These are phyloP conservation scores for Phoenix roebelenii DNA, from an alignment of 176 grass and related monocot genomes.

Conservation along the genomic window DNA sequence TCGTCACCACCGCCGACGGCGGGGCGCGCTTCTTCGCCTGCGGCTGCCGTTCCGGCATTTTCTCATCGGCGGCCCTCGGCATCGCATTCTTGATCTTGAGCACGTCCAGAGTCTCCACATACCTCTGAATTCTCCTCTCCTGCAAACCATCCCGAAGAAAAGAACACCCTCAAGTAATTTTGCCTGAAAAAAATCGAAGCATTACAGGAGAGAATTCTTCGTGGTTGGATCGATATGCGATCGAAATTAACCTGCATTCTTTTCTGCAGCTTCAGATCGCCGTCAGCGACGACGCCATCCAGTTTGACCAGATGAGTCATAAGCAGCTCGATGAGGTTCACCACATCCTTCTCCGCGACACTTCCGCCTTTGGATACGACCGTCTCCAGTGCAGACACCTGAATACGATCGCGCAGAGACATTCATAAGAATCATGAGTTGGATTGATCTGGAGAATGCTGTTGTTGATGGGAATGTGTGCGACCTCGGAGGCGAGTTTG, in stretches of 20 bases:
- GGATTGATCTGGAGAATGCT: not conserved
- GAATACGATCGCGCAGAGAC: not conserved
- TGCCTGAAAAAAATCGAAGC: too few species aligned
- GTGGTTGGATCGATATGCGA: not conserved
- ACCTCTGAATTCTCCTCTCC: slow-evolving; percentile 93
- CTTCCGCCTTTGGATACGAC: slow-evolving; percentile 62
- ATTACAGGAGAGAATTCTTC: too few species aligned
- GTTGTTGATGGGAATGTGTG: not conserved
- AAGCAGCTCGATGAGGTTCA: slow-evolving; percentile 58
- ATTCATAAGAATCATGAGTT: not conserved
- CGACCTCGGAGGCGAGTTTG: slow-evolving; percentile 71
- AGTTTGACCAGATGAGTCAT: slow-evolving; percentile 95
- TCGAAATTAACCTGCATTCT: slow-evolving; percentile 60
- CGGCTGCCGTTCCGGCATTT: slow-evolving; percentile 5
- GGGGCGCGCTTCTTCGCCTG: not conserved
- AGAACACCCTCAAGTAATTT: not conserved
- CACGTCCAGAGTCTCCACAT: slow-evolving; percentile 75
- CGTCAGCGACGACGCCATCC: slow-evolving; percentile 69
- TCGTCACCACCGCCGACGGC: too few species aligned
- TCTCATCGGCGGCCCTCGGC: slow-evolving; percentile 11
- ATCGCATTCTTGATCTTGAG: slow-evolving; percentile 58
- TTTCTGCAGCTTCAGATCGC: slow-evolving; percentile 70
- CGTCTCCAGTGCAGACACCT: slow-evolving; percentile 73
- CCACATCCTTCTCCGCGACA: slow-evolving; percentile 68
- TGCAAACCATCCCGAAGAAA: slow-evolving; percentile 11